Percentiles rank a stretch among this genome's conserved stretches.
Conservation (phyloP, 495 filamentous ascomycete genomes). For the Amorphotheca resinae region DNA sequence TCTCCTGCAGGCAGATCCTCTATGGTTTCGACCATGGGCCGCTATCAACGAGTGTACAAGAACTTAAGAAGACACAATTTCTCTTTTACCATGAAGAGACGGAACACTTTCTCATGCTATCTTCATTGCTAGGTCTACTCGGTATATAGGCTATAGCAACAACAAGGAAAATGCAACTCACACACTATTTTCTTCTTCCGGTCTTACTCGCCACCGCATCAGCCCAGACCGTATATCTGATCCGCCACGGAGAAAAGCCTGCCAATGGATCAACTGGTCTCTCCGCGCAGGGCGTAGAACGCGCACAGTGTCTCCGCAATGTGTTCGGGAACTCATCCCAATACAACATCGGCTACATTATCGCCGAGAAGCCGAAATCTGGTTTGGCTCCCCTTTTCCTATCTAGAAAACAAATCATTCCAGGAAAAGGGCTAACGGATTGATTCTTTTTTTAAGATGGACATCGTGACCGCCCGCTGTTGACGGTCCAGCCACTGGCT, state of each 20-base stretch:
- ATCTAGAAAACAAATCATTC: background rate
- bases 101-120: too few relatives aligned
- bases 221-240: conserved; percentile 34
- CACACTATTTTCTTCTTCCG: too few relatives aligned
- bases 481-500: conserved; percentile 41
- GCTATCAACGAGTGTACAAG: too few relatives aligned
- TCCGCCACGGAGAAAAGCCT: conserved; percentile 49
- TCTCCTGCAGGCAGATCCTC: too few relatives aligned
- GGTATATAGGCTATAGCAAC: too few relatives aligned
- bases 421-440: background rate
- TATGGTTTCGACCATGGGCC: too few relatives aligned
- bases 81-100: too few relatives aligned
- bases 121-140: too few relatives aligned
- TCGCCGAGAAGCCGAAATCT: conserved; percentile 36
- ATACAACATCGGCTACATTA: conserved; percentile 42
- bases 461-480: conserved; percentile 34
- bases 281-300: conserved; percentile 30
- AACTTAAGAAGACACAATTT: too few relatives aligned
- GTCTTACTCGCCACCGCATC: background rate
- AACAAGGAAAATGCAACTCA: too few relatives aligned
- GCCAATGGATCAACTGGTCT: conserved; percentile 29
- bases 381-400: conserved; percentile 18
- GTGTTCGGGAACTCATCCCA: conserved; percentile 34
- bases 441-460: conserved; percentile 27
- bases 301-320: conserved; percentile 37